phyloP scores from a whole-genome alignment of 169 alveolate species.

The Plasmodium fragile region DNA sequence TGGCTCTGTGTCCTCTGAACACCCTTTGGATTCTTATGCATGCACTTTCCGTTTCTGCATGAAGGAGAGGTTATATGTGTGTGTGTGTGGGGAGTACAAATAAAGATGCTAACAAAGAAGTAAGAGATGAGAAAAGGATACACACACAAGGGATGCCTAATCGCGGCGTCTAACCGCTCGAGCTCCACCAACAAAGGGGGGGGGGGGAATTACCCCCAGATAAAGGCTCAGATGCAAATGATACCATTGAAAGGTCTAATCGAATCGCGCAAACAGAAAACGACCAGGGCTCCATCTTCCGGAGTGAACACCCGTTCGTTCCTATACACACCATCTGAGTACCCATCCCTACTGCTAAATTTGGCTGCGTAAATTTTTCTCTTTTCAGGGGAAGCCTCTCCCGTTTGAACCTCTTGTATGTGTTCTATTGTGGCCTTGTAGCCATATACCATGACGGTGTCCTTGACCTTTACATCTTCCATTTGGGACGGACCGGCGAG shows the following conservation, averaged over 20 bases:
- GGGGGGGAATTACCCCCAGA: not conserved
- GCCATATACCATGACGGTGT: constrained; percentile 69
- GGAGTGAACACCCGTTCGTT: constrained; percentile 19
- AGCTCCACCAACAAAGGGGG: not conserved
- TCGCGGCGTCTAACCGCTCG: not conserved
- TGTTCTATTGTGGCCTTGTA: constrained; percentile 26
- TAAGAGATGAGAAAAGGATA: not conserved
- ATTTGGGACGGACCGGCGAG: not conserved
- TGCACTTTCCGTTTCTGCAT: constrained; percentile 50
- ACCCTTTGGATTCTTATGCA: constrained; percentile 39
- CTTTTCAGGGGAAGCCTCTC: not conserved
- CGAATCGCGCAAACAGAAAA: constrained; percentile 20
- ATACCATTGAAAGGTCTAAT: constrained; percentile 39
- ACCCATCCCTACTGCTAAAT: constrained; percentile 14
- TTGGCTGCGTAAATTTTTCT: constrained; percentile 31
- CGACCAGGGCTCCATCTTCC: constrained; percentile 9
- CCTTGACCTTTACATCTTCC: constrained; percentile 30
- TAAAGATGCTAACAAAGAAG: not conserved
- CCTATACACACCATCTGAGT: constrained; percentile 27
- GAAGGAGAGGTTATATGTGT: too few relatives aligned
- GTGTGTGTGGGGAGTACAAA: not conserved
- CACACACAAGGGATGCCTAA: not conserved
- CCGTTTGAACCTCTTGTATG: not conserved
- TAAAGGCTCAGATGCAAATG: not conserved
- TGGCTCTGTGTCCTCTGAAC: constrained; percentile 24